phyloP scores from a whole-genome alignment of 768 basidiomycete genomes.

The Exidia glandulosa region DNA sequence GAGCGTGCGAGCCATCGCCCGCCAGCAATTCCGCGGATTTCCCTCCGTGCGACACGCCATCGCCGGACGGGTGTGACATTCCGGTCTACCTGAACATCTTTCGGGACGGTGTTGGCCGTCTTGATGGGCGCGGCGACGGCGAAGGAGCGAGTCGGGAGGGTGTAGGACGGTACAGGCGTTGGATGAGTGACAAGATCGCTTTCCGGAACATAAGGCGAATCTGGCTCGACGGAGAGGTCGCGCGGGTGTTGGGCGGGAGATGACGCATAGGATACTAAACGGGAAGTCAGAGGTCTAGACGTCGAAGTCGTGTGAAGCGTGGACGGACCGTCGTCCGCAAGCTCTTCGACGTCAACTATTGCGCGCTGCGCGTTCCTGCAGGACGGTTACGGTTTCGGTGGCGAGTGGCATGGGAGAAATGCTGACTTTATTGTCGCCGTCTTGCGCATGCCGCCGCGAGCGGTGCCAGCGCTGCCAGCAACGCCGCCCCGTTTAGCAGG shows the following conservation, averaged over 20 bases:
- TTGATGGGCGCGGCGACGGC: background rate
- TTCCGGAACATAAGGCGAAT: background rate
- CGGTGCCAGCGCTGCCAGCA: background rate
- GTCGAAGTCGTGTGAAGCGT: background rate
- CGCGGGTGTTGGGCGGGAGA: background rate
- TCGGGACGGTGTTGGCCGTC: background rate
- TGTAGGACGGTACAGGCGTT: background rate
- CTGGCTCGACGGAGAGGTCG: background rate
- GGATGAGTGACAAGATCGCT: background rate
- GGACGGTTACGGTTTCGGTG: background rate
- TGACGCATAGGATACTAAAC: background rate
- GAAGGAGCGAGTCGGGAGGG: background rate
- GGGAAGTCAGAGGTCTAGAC: background rate
- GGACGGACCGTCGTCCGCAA: background rate
- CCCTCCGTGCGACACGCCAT: slow-evolving; percentile 66
- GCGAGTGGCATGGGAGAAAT: background rate
- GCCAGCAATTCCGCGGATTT: slow-evolving; percentile 72
- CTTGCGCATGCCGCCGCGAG: background rate
- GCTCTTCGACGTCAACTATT: background rate
- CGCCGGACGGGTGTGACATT: slow-evolving; percentile 49
- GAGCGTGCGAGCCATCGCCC: slow-evolving; percentile 69
- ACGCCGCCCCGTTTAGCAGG: background rate
- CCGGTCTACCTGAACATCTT: slow-evolving; percentile 36
- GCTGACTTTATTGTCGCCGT: background rate
- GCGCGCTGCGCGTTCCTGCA: background rate